Evolutionary conservation across 164 flowering plant species (phyloP).

Genomic region (Annona squamosa): DNA sequence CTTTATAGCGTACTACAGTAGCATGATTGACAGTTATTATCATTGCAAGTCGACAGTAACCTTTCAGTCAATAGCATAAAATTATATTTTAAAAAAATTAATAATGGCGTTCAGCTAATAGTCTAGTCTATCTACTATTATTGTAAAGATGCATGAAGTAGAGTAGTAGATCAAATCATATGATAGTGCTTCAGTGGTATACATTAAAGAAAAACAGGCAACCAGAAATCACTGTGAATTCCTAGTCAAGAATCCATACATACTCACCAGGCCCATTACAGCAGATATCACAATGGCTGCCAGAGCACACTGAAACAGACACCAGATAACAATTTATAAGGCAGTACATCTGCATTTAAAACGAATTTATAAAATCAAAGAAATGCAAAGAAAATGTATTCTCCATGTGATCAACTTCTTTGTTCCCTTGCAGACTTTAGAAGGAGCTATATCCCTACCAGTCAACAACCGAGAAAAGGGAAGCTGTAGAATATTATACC

Average conservation of each 20-base stretch:
- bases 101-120: neutral
- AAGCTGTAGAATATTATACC: slow-evolving; percentile 30
- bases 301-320: slow-evolving; percentile 67
- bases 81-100: no score
- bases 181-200: neutral
- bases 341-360: no score
- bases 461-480: neutral
- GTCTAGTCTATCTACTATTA: neutral
- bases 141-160: no score
- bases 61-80: neutral
- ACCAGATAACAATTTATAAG: neutral
- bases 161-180: no score
- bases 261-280: slow-evolving; percentile 84
- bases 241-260: neutral
- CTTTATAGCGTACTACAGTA: neutral
- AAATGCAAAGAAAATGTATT: no score
- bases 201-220: neutral
- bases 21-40: neutral
- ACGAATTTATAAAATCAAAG: no score
- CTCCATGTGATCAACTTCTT: no score
- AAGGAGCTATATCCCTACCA: no score
- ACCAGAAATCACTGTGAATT: neutral
- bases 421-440: no score
- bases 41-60: neutral
- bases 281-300: slow-evolving; percentile 98